Evolutionary conservation across 306 rosid genomes (phyloP).

Genomic region (Castanea mollissima): DNA sequence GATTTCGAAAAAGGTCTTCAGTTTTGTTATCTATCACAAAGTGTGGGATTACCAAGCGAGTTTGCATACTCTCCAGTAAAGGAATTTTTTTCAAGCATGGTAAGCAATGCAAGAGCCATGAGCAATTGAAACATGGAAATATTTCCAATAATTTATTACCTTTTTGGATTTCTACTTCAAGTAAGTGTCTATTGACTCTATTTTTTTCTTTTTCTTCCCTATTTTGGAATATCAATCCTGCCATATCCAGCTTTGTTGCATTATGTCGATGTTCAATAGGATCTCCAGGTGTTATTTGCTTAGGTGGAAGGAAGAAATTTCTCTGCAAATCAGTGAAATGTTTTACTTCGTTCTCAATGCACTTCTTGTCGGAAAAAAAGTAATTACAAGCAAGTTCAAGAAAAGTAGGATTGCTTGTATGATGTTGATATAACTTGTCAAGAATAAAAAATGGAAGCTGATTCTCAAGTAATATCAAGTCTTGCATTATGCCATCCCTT

Average conservation of each 20-base stretch:
- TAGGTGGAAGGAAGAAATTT: constrained; percentile 4
- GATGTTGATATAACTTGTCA: background rate
- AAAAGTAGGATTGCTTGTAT: background rate
- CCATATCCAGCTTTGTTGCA: constrained; percentile 14
- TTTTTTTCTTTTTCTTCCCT: accelerated
- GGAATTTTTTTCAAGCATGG: background rate
- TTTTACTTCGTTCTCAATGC: too few relatives aligned
- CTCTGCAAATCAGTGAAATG: background rate
- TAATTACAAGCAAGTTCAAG: background rate
- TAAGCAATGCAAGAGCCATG: background rate
- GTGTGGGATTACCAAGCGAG: constrained; percentile 2
- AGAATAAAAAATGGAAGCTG: constrained; percentile 30
- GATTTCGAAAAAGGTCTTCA: constrained; percentile 18
- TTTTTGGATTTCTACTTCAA: background rate
- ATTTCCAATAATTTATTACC: too few relatives aligned
- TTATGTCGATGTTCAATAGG: background rate
- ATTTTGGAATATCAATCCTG: too few relatives aligned
- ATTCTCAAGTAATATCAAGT: constrained; percentile 29
- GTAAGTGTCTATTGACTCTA: too few relatives aligned
- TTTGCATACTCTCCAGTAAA: background rate
- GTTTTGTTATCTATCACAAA: background rate
- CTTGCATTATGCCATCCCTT: constrained; percentile 6
- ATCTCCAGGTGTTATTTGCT: background rate
- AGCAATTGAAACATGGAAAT: background rate
- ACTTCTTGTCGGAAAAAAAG: background rate